Base-by-base conservation (phyloP, 73 alveolate species). In the Uronychia binucleata region DNA sequence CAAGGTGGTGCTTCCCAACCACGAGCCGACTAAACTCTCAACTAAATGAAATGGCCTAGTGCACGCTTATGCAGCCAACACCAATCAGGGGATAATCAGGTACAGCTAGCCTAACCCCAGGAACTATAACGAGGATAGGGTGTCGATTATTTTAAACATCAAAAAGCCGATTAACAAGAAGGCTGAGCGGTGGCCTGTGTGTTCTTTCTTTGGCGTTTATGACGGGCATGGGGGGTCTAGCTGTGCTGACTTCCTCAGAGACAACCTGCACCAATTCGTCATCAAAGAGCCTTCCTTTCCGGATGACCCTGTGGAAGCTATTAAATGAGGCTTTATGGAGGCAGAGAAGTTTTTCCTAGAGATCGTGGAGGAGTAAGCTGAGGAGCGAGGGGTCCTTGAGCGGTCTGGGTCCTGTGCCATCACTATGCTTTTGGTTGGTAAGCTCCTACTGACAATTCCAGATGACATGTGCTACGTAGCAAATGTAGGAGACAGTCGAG, bases 401-500 rank as follows among this genome's bases (percentile, higher is more conserved):
- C 78, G 91, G 29, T 79, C 94, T 33, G 98, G 98, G 26, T 88
- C 96, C 0, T 93, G 97, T 84, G 98, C 97, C 0, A 81, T 92
- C 29, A 77, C 86, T n/a, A 80, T 93, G 57, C 75, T 95, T n/a
- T 59, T 95, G 30, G 95, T 95, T 28, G 94, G 87, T 92, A 75
- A 57, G 96, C 92, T 78, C 89, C 82, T 77, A 80, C 27, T 82
- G 90, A 57, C 88, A 87, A 76, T 34, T 85, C 34, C 32, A 84
- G 89, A 91, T 88, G 88, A 83, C 26, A 91, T 79, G 77, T 88
- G 97, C 59, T 97, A 93, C 84, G 96, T 97, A 0, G 98, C 98
- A 30, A 96, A 96, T 90, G 95, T 94, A 59, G 98, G 99, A 27
- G 99, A 98, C 91, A 91, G 97, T 33, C 74, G 99, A 67, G 97